phyloP scores from a whole-genome alignment of 2,329 filamentous ascomycete species.

The Furcasterigmium furcatum region DNA sequence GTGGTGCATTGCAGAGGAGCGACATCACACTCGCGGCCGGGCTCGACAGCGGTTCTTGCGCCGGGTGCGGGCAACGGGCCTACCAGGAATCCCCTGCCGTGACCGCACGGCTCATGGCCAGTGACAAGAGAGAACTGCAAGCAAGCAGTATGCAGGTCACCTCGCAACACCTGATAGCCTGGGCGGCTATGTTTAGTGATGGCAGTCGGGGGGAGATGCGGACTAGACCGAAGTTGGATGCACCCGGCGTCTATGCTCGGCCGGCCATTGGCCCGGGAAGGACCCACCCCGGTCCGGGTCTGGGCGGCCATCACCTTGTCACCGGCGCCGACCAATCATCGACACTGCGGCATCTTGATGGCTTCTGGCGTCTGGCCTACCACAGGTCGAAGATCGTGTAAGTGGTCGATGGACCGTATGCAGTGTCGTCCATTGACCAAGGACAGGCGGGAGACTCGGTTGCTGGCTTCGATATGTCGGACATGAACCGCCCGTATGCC shows the following conservation, averaged over 20 bases:
- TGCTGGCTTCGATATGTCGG: neutral
- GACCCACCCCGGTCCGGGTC: neutral
- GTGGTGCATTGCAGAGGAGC: constrained; percentile 10
- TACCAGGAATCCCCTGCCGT: neutral
- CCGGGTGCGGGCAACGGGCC: neutral
- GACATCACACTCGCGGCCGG: constrained; percentile 12
- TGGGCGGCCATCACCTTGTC: neutral
- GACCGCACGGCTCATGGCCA: neutral
- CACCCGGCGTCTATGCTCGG: neutral
- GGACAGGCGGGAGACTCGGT: neutral
- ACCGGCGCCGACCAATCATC: neutral
- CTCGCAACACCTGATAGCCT: neutral
- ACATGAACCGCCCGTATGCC: neutral
- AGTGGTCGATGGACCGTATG: neutral
- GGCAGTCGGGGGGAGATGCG: neutral
- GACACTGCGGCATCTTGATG: neutral
- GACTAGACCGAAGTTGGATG: neutral
- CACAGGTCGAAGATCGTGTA: neutral
- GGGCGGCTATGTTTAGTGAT: neutral
- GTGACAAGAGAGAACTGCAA: neutral
- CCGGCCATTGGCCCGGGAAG: neutral
- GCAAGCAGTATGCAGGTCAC: neutral
- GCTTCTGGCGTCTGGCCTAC: neutral
- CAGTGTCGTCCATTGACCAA: neutral
- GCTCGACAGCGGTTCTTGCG: constrained; percentile 4